Evolutionary conservation across 2,329 filamentous ascomycete genomes (phyloP).

Genomic region (Dryadomyces quercus-mongolicae): DNA sequence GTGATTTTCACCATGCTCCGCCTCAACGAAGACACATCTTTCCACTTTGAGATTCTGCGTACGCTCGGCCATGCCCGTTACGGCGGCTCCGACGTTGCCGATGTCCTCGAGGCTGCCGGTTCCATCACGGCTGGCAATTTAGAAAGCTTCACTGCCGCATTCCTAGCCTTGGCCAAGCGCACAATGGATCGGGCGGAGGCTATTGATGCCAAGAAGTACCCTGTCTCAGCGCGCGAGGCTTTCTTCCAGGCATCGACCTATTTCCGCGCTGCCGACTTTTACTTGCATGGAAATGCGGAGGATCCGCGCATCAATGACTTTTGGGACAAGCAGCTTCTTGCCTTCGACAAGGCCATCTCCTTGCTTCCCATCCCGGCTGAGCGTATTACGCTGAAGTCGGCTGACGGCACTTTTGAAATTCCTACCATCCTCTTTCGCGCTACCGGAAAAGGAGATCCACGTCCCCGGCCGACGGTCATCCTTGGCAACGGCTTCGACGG

Average conservation of each 20-base stretch:
- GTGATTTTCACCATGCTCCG: conserved; percentile 8
- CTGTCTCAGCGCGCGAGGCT: conserved; percentile 16
- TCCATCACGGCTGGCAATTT: conserved; percentile 15
- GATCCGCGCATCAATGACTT: conserved; percentile 26
- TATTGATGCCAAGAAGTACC: conserved; percentile 9
- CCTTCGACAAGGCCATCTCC: conserved; percentile 26
- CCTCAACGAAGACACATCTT: conserved; percentile 12
- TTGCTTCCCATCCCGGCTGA: conserved; percentile 23
- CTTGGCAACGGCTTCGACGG: conserved; percentile 24
- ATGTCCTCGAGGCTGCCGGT: conserved; percentile 20
- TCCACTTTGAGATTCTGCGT: conserved; percentile 15
- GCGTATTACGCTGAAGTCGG: conserved; percentile 20
- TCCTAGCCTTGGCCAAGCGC: conserved; percentile 13
- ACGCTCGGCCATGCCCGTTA: conserved; percentile 11
- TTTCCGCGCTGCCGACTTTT: conserved; percentile 29
- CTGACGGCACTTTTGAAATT: conserved; percentile 13
- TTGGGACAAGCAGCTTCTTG: conserved; percentile 22
- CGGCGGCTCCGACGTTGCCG: conserved; percentile 19
- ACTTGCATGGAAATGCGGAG: conserved; percentile 25
- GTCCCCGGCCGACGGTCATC: conserved; percentile 20
- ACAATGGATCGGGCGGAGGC: conserved; percentile 10
- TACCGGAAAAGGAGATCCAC: conserved; percentile 5
- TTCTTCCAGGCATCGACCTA: conserved; percentile 28
- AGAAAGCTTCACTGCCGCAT: conserved; percentile 14
- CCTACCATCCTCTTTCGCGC: conserved; percentile 9